Percentiles rank a stretch among this genome's conserved stretches.
Conservation (phyloP, 2,329 filamentous ascomycete species). For the Coccinonectria pachysandricola region DNA sequence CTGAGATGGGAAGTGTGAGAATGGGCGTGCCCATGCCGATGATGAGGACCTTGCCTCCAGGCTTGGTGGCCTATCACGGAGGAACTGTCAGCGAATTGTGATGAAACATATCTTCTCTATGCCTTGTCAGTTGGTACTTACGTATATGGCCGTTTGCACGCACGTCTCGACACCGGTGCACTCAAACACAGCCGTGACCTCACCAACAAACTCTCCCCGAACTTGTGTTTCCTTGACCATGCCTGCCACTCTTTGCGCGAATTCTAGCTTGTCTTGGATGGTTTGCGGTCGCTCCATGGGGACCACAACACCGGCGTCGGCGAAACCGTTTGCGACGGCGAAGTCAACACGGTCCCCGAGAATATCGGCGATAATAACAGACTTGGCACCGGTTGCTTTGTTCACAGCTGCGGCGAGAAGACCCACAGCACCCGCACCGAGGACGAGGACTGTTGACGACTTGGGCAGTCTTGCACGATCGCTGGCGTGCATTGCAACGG, state of each 20-base stretch:
- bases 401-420: conserved; percentile 49
- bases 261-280: conserved; percentile 42
- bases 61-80: conserved; percentile 39
- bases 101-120: no score
- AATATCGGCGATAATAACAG: conserved; percentile 46
- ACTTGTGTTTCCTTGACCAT: conserved; percentile 28
- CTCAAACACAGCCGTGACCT: conserved; percentile 62
- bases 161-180: conserved; percentile 72
- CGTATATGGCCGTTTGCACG: conserved; percentile 64
- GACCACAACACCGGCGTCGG: conserved; percentile 41
- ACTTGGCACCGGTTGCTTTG: conserved; percentile 33
- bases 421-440: conserved; percentile 53
- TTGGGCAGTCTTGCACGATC: conserved; percentile 33
- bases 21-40: conserved; percentile 65
- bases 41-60: conserved; percentile 59
- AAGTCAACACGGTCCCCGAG: conserved; percentile 47
- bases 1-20: conserved; percentile 58
- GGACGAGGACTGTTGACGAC: conserved; percentile 37
- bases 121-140: no score
- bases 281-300: conserved; percentile 37
- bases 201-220: conserved; percentile 40
- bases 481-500: conserved; percentile 48
- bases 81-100: no score
- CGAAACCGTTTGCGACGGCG: conserved; percentile 44
- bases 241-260: conserved; percentile 38